Evolutionary conservation across 2,329 filamentous ascomycete genomes (phyloP).

Genomic region (Stagonosporopsis chrysanthemi): DNA sequence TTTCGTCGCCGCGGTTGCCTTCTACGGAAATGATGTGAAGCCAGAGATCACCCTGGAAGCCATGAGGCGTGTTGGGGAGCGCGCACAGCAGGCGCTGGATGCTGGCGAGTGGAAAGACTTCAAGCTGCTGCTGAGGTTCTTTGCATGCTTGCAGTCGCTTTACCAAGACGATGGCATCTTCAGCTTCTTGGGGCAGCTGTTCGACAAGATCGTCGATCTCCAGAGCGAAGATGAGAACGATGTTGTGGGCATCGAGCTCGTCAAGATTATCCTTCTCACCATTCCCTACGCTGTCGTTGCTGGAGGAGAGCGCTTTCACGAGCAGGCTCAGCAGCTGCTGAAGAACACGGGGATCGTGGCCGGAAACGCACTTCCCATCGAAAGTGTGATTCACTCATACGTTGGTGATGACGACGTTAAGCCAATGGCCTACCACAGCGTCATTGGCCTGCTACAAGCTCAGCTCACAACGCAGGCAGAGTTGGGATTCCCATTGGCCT

Average conservation of each 20-base stretch:
- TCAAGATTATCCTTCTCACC: constrained; percentile 95
- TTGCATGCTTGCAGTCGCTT: constrained; percentile 83
- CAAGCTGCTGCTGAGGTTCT: constrained; percentile 87
- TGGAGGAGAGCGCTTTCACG: constrained; percentile 56
- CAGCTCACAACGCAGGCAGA: constrained; percentile 81
- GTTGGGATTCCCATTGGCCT: constrained; percentile 76
- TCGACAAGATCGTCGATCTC: constrained; percentile 86
- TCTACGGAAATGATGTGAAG: constrained; percentile 80
- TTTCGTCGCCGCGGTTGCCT: constrained; percentile 83
- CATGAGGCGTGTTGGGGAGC: constrained; percentile 67
- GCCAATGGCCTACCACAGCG: constrained; percentile 70
- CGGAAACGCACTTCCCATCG: constrained; percentile 83
- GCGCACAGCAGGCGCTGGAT: constrained; percentile 72
- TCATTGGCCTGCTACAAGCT: constrained; percentile 82
- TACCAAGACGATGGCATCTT: constrained; percentile 87
- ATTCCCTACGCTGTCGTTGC: constrained; percentile 80
- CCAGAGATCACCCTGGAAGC: constrained; percentile 76
- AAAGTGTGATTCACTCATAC: constrained; percentile 87
- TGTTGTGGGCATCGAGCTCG: constrained; percentile 81
- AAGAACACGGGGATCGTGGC: constrained; percentile 96
- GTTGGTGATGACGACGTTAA: constrained; percentile 68
- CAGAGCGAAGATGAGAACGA: constrained; percentile 94
- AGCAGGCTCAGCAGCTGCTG: constrained; percentile 77
- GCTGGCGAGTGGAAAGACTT: constrained; percentile 86
- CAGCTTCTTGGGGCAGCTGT: constrained; percentile 85